phyloP scores from a whole-genome alignment of 1,284 basidiomycete genomes.

The Puccinia brachypodii region DNA sequence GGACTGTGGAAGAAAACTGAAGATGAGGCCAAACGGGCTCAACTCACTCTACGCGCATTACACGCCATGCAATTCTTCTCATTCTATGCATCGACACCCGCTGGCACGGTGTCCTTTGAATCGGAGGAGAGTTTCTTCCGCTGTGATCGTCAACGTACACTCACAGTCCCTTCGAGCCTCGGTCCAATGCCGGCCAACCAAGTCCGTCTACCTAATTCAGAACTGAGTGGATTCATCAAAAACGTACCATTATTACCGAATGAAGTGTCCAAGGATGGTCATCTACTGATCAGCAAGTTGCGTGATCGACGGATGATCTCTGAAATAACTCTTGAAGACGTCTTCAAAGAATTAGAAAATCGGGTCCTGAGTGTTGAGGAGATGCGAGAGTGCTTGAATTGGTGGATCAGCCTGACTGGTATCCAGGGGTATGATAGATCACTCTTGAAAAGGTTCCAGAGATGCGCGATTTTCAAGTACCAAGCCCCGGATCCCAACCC shows the following conservation, averaged over 20 bases:
- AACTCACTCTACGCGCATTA: constrained; percentile 68
- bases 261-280: constrained; percentile 67
- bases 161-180: constrained; percentile 76
- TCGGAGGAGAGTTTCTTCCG: constrained; percentile 81
- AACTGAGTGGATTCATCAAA: constrained; percentile 76
- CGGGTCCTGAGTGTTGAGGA: constrained; percentile 74
- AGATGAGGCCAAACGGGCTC: constrained; percentile 56
- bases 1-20: constrained; percentile 56
- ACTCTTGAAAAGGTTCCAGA: constrained; percentile 57
- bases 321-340: constrained; percentile 78
- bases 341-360: constrained; percentile 73
- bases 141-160: constrained; percentile 61
- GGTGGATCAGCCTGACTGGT: constrained; percentile 75
- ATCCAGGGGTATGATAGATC: constrained; percentile 62
- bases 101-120: constrained; percentile 73
- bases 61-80: constrained; percentile 88
- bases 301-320: constrained; percentile 71
- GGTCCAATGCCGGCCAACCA: constrained; percentile 72
- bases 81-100: constrained; percentile 82
- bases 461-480: constrained; percentile 64
- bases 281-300: constrained; percentile 68
- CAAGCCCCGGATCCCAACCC: constrained; percentile 60
- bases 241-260: constrained; percentile 74
- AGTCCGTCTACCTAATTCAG: constrained; percentile 75
- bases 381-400: constrained; percentile 77